A percentile compares a stretch with the other conserved stretches of the same genome.
phyloP scores from a whole-genome alignment of 2,329 filamentous ascomycete genomes.

The Aspergillus tubingensis region DNA sequence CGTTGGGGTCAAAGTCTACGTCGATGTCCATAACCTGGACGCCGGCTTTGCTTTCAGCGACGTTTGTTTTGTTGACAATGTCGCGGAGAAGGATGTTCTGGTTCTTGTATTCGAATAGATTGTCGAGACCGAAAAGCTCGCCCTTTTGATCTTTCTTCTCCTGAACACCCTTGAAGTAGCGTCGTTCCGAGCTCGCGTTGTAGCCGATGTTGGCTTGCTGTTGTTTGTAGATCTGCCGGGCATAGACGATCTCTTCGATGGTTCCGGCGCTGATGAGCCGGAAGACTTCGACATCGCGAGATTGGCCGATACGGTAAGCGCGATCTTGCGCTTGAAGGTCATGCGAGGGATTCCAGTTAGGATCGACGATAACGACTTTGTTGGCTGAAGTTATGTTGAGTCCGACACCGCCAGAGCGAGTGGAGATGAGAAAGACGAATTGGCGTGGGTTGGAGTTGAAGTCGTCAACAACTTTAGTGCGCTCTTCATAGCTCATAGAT shows the following conservation, averaged over 20 bases:
- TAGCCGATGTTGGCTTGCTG: conserved; percentile 98
- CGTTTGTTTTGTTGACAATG: conserved; percentile 97
- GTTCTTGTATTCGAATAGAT: conserved; percentile 80
- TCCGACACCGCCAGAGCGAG: conserved; percentile 87
- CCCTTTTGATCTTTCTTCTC: conserved; percentile 79
- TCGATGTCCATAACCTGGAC: conserved; percentile 79
- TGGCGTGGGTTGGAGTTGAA: conserved; percentile 86
- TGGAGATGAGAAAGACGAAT: conserved; percentile 95
- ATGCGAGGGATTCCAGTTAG: conserved; percentile 95
- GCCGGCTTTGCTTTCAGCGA: conserved; percentile 87
- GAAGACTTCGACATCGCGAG: conserved; percentile 91
- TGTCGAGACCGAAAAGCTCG: conserved; percentile 88
- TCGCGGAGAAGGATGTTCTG: conserved; percentile 83
- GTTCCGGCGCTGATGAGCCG: conserved; percentile 87
- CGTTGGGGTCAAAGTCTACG: conserved; percentile 58
- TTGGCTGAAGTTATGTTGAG: conserved; percentile 97
- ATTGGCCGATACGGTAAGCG: conserved; percentile 93
- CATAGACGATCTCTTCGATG: conserved; percentile 96
- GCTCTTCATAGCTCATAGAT: conserved; percentile 77
- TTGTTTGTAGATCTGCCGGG: conserved; percentile 96
- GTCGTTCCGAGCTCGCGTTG: conserved; percentile 83
- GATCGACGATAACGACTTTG: conserved; percentile 95
- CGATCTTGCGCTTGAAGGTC: conserved; percentile 95
- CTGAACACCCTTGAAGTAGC: conserved; percentile 95
- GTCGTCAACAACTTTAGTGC: conserved; percentile 77